Conservation (phyloP, 768 basidiomycete genomes). For the Sarcomyxa edulis region DNA sequence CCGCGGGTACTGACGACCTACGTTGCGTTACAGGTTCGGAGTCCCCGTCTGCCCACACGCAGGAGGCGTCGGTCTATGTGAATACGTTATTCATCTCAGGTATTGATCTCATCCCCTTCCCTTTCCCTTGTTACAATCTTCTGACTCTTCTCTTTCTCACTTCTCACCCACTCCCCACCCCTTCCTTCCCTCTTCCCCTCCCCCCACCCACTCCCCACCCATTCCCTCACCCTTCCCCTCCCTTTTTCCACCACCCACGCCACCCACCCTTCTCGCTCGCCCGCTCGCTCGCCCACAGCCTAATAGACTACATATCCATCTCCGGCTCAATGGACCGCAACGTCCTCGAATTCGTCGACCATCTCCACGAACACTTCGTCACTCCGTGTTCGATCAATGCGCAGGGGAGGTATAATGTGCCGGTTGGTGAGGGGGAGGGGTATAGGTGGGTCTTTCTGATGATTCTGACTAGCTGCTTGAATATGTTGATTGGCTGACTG, state of each 20-base stretch:
- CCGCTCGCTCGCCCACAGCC: slow-evolving; percentile 29
- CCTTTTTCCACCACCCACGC: neutral
- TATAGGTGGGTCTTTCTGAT: slow-evolving; percentile 48
- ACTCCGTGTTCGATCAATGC: slow-evolving; percentile 85
- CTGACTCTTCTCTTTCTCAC: slow-evolving; percentile 3
- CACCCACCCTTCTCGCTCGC: neutral
- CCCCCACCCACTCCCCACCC: neutral
- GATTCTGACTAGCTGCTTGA: neutral
- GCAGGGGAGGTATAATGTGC: slow-evolving; percentile 85
- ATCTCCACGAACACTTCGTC: slow-evolving; percentile 91
- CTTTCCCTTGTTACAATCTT: neutral
- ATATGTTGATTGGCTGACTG: neutral
- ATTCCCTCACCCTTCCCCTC: too few species aligned
- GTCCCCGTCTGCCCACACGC: slow-evolving; percentile 91
- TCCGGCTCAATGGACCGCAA: slow-evolving; percentile 93
- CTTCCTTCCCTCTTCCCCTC: slow-evolving; percentile 1
- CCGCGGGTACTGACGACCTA: neutral
- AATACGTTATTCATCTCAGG: slow-evolving; percentile 86
- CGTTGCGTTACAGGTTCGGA: slow-evolving; percentile 49
- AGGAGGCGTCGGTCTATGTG: slow-evolving; percentile 90
- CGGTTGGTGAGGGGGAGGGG: slow-evolving; percentile 67
- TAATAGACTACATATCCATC: slow-evolving; percentile 92
- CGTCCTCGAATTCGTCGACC: slow-evolving; percentile 87
- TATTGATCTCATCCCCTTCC: slow-evolving; percentile 19
- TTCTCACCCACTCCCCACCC: slow-evolving; percentile 1